These are phyloP conservation scores for Curvularia sp. DNA, from an alignment of 2,329 filamentous ascomycete genomes.

Conservation along the genomic window DNA sequence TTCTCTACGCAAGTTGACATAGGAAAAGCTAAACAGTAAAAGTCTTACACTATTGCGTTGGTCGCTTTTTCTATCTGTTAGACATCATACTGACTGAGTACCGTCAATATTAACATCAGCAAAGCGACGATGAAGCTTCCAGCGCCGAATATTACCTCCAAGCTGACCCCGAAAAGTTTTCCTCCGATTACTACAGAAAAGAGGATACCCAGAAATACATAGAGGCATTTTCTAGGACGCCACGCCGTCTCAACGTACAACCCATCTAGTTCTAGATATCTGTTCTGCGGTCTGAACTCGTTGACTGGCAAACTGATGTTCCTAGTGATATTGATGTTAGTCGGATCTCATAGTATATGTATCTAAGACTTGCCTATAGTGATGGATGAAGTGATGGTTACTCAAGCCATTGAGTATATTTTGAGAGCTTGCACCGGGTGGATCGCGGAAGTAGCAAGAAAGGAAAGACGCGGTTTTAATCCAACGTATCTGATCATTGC, in stretches of 20 bases:
- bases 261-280: neutral
- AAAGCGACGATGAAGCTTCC: constrained; percentile 18
- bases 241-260: neutral
- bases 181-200: neutral
- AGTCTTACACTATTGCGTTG: no score
- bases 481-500: neutral
- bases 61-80: neutral
- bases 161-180: constrained; percentile 9
- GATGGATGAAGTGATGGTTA: neutral
- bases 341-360: neutral
- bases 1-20: no score
- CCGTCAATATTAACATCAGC: constrained; percentile 6
- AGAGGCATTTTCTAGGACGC: neutral
- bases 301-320: no score
- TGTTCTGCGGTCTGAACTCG: neutral
- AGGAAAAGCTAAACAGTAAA: no score
- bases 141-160: constrained; percentile 18
- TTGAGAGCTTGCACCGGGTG: neutral
- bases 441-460: neutral
- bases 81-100: neutral
- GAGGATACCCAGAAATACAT: neutral
- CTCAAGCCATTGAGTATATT: neutral
- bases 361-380: neutral
- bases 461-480: neutral
- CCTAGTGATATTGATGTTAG: neutral